phyloP scores from a whole-genome alignment of 2,329 filamentous ascomycete species.

The Calonectria honghensis region DNA sequence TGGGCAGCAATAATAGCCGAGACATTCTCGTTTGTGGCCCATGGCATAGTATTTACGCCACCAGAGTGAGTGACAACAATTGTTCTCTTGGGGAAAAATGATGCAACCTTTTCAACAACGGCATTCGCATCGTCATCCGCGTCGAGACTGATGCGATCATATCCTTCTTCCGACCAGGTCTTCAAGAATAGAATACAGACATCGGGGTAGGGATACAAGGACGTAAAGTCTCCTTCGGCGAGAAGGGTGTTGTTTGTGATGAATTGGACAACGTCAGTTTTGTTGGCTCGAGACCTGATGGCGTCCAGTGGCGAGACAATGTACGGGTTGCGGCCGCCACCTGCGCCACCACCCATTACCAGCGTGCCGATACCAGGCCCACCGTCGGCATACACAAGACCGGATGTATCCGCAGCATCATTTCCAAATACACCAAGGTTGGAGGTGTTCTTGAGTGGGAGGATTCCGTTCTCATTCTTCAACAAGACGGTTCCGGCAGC shows the following conservation, averaged over 20 bases:
- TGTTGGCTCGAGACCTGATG: neutral
- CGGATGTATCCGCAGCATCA: neutral
- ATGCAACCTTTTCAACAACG: constrained; percentile 71
- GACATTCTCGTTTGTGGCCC: constrained; percentile 76
- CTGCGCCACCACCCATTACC: neutral
- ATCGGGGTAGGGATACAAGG: constrained; percentile 62
- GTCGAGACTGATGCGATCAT: constrained; percentile 69
- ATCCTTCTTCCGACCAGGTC: constrained; percentile 78
- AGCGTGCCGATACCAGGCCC: neutral
- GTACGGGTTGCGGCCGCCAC: neutral
- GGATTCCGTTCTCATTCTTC: neutral
- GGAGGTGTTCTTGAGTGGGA: neutral
- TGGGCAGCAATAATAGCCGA: constrained; percentile 77
- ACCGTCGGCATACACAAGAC: neutral
- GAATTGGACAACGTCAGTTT: neutral
- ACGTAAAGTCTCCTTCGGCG: neutral
- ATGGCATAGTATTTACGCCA: constrained; percentile 74
- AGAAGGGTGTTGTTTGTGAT: neutral
- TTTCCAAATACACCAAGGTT: neutral
- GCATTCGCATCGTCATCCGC: constrained; percentile 77
- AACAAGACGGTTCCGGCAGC: neutral
- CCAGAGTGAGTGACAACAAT: constrained; percentile 76
- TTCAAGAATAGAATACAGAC: constrained; percentile 81
- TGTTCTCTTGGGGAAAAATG: constrained; percentile 65
- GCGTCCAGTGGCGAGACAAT: neutral